Evolutionary conservation across 73 alveolate genomes (phyloP), one percentile per base, ranked within the genome.

Genomic region (Loxodes magnus): DNA sequence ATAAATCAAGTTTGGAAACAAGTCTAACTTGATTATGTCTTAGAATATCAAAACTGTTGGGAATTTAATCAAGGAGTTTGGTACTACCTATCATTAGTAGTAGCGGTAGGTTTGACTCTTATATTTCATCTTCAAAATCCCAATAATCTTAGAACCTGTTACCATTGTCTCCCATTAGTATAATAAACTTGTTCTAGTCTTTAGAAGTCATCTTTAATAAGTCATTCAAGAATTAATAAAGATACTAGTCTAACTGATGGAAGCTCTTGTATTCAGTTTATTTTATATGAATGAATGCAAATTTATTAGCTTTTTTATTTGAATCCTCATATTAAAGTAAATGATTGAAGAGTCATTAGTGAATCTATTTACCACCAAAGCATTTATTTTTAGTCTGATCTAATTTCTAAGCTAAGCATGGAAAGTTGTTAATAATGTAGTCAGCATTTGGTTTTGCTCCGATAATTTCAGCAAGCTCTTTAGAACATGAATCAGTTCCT

Each of bases 151-250:
- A 37, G 27, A 25, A 46, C 26, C 59, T 46, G n/a, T 14, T 12
- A 0, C 59, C 59, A 46, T 46, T 37, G 39, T 46, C 59, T 25
- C 43, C 59, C 1, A 46, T n/a, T 21, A 46, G 7, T 25, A 46
- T 25, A 7, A 46, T 21, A 16, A 46, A 22, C 6, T 12, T 19
- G 15, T 17, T n/a, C n/a, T 46, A 37, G 22, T 46, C n/a, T n/a
- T n/a, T n/a, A n/a, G n/a, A n/a, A n/a, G n/a, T 46, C 9, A 24
- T 25, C 22, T 46, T 46, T 9, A 46, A 25, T 2, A 46, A 1
- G 7, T 46, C 27, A 0, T 46, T 46, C 0, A 46, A 25, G 17
- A 46, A 46, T n/a, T 1, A 14, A 9, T n/a, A 12, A 10, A 46
- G 17, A 24, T 46, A 37, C 5, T 46, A 37, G 17, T 46, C 59